These are phyloP conservation scores for Selaginella moellendorffii DNA, from an alignment of 75 land plant species.

Conservation along the genomic window DNA sequence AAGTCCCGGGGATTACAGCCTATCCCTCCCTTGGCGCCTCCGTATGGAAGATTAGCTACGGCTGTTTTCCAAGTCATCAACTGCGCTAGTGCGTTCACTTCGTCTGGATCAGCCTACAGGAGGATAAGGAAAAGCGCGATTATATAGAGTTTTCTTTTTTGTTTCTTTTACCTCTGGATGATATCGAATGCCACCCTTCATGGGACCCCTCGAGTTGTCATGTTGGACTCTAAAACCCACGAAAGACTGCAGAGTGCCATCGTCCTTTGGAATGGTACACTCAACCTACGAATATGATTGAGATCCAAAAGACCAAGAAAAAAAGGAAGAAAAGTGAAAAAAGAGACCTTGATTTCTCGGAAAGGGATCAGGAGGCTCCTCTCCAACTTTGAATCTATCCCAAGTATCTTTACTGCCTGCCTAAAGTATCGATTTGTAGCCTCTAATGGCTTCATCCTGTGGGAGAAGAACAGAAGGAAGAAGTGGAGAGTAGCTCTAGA, in stretches of 20 bases:
- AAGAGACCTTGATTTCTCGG: too few species aligned
- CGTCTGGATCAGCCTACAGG: constrained; percentile 77
- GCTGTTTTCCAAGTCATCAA: constrained; percentile 98
- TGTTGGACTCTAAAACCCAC: constrained; percentile 90
- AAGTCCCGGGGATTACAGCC: constrained; percentile 66
- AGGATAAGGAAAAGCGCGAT: too few species aligned
- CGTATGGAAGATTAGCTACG: constrained; percentile 81
- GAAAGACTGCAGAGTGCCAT: constrained; percentile 63
- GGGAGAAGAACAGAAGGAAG: too few species aligned
- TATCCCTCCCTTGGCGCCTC: constrained; percentile 93
- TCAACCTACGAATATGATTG: constrained; percentile 30
- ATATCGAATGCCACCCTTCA: constrained; percentile 96
- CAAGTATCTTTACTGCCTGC: too few species aligned
- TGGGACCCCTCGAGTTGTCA: constrained; percentile 93
- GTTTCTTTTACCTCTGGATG: constrained; percentile 88
- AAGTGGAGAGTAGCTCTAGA: too few species aligned
- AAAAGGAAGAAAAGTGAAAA: too few species aligned
- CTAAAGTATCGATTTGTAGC: too few species aligned
- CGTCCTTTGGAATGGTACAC: constrained; percentile 86
- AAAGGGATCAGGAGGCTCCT: too few species aligned
- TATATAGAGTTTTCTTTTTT: too few species aligned
- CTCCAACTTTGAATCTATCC: too few species aligned
- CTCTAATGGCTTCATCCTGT: too few species aligned
- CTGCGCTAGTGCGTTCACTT: constrained; percentile 92
- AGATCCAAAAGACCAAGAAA: too few species aligned